These are phyloP conservation scores for Cercospora brassicicola DNA, from an alignment of 2,329 filamentous ascomycete genomes.

Conservation along the genomic window DNA sequence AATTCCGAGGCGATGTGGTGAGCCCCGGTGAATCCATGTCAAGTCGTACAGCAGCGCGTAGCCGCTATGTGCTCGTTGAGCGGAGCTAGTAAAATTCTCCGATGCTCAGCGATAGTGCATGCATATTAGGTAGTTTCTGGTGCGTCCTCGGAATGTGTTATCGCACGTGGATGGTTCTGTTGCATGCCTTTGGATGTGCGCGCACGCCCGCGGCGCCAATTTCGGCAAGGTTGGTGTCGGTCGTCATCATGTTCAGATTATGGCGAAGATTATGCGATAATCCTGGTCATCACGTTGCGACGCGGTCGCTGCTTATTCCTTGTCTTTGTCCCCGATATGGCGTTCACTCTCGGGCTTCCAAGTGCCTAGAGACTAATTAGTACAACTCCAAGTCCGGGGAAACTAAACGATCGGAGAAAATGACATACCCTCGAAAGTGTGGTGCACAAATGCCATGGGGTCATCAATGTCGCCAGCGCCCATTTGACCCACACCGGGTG, in stretches of 20 bases:
- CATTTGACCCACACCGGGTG: slow-evolving; percentile 91
- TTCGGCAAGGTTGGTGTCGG: slow-evolving; percentile 1
- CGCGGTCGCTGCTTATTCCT: slow-evolving; percentile 2
- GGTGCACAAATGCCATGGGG: slow-evolving; percentile 95
- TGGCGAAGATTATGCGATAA: slow-evolving; percentile 11
- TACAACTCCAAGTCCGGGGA: background rate
- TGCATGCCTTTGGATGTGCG: background rate
- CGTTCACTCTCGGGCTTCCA: slow-evolving; percentile 74
- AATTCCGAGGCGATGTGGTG: background rate
- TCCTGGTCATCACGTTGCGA: slow-evolving; percentile 8
- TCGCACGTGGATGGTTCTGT: slow-evolving; percentile 8
- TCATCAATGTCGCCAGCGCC: slow-evolving; percentile 83
- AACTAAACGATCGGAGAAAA: slow-evolving; percentile 14
- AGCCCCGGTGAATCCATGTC: background rate
- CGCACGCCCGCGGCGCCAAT: slow-evolving; percentile 1
- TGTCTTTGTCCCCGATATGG: slow-evolving; percentile 58
- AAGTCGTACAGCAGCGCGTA: background rate
- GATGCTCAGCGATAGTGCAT: background rate
- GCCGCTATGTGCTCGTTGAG: background rate
- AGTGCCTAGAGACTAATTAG: slow-evolving; percentile 54
- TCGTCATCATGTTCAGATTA: background rate
- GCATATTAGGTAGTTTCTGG: background rate
- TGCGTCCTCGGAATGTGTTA: background rate
- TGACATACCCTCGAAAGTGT: slow-evolving; percentile 86
- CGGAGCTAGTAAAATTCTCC: background rate